Evolutionary conservation across 345 rosid species (phyloP), one percentile per base, ranked within the genome.

Genomic region (Xanthoceras sorbifolium): DNA sequence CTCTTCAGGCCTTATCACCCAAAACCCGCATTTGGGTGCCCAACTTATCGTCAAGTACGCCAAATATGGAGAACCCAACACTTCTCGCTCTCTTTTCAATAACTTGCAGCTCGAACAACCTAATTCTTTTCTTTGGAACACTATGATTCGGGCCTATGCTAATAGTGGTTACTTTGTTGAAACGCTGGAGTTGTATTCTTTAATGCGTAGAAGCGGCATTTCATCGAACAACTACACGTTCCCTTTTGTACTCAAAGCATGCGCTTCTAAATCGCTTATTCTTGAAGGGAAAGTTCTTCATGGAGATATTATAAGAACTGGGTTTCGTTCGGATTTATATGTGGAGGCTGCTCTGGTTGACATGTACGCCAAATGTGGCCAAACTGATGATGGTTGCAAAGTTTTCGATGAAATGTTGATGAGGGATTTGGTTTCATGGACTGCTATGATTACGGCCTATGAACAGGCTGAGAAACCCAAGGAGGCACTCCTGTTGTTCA

Each of bases 371-470:
- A 86, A 84, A 65, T 78, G 84, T 59, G 84, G 84, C 22, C 70
- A 38, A 61, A 81, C 75, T 20, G 78, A 40, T 40, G 84, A 77
- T 71, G 84, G 64, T 52, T 69, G 77, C 74, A 79, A 79, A 84
- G 59, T 86, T 18, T 84, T 86, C 50, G 87, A 86, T 65, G 74
- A 82, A 88, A 88, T 88, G 88, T 52, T 78, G 20, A 11, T 28
- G 40, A 84, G 80, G 62, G 88, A 84, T 85, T 68, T 84, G 72
- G 85, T 88, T 81, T 83, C 83, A 75, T 84, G 91, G 89, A 88
- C 87, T 40, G 42, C 80, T 22, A 86, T 86, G 88, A 76, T 86
- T 26, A 82, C 91, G 6, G 88, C 76, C 17, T 80, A 70, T 68
- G 81, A 75, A 44, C 81, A 76, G 62, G 79, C 72, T 9, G 78